Evolutionary conservation across 2,329 filamentous ascomycete genomes (phyloP).

Genomic region (Colletotrichum chrysophilum): DNA sequence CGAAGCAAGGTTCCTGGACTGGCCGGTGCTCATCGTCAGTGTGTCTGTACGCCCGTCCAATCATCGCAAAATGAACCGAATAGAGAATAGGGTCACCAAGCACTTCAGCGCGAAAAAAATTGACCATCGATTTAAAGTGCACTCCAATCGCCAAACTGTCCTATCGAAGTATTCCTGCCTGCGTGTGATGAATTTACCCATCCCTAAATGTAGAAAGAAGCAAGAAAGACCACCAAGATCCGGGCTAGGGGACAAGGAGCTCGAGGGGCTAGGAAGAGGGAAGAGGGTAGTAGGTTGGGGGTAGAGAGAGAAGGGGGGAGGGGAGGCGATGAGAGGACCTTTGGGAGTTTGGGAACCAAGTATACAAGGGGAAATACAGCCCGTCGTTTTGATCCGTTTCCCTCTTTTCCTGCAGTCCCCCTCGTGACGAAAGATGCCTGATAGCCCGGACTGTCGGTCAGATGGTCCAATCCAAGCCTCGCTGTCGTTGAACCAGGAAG

Average conservation of each 20-base stretch:
- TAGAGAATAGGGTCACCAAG: not conserved
- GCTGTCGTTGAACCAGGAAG: slow-evolving; percentile 10
- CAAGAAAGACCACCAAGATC: slow-evolving; percentile 23
- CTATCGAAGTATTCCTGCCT: slow-evolving; percentile 49
- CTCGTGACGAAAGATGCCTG: not conserved
- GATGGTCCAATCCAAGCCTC: slow-evolving; percentile 17
- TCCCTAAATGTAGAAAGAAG: slow-evolving; percentile 33
- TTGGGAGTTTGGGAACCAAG: slow-evolving; percentile 10
- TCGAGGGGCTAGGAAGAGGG: slow-evolving; percentile 8
- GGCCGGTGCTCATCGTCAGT: slow-evolving; percentile 3
- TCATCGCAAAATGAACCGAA: not conserved
- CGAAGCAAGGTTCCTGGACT: not conserved
- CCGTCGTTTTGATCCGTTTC: slow-evolving; percentile 6
- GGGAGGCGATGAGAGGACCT: not conserved
- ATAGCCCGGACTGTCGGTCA: slow-evolving; percentile 7
- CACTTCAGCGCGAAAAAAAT: slow-evolving; percentile 8
- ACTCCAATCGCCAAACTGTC: slow-evolving; percentile 58
- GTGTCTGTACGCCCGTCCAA: not conserved
- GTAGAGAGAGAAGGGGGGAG: not conserved
- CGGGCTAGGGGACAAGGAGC: slow-evolving; percentile 21
- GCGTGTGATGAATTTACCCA: slow-evolving; percentile 39
- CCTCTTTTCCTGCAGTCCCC: not conserved
- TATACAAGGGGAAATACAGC: slow-evolving; percentile 15
- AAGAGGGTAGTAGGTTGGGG: slow-evolving; percentile 13
- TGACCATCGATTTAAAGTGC: slow-evolving; percentile 46